Evolutionary conservation across 352 stramenopile species (phyloP).

Genomic region (Blastocystis sp.): DNA sequence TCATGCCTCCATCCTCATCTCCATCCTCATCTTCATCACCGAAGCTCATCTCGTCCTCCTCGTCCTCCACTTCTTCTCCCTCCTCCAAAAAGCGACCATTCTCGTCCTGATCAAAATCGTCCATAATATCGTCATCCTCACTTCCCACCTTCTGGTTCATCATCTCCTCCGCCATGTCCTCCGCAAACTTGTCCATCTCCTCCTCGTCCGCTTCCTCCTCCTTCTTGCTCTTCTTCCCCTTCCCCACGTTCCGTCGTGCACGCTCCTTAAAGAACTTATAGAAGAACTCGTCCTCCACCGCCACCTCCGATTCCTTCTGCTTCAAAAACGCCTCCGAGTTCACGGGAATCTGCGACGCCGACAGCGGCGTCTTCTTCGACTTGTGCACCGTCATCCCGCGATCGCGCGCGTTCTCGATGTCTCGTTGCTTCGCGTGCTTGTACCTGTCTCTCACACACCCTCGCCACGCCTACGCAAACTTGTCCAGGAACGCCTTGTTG

Average conservation of each 20-base stretch:
- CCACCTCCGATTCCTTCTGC: slow-evolving; percentile 77
- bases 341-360: slow-evolving; percentile 76
- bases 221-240: slow-evolving; percentile 72
- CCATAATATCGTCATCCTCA: slow-evolving; percentile 75
- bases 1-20: slow-evolving; percentile 68
- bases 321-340: slow-evolving; percentile 79
- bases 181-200: slow-evolving; percentile 80
- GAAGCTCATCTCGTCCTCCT: slow-evolving; percentile 64
- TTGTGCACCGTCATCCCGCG: not conserved
- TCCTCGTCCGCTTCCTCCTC: slow-evolving; percentile 76
- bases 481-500: slow-evolving; percentile 84
- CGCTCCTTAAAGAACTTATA: slow-evolving; percentile 86
- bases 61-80: slow-evolving; percentile 73
- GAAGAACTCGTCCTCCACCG: slow-evolving; percentile 82
- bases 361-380: slow-evolving; percentile 72
- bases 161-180: slow-evolving; percentile 80
- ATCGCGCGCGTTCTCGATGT: slow-evolving; percentile 65
- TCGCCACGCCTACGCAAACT: slow-evolving; percentile 75
- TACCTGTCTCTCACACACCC: slow-evolving; percentile 70
- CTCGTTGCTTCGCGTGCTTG: slow-evolving; percentile 77
- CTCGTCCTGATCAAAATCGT: slow-evolving; percentile 72
- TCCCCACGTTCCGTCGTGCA: slow-evolving; percentile 74
- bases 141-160: slow-evolving; percentile 76
- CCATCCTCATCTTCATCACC: slow-evolving; percentile 69
- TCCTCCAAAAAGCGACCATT: slow-evolving; percentile 67